Evolutionary conservation across 192 early-diverging fungal genomes (phyloP), one percentile per base, ranked within the genome.

Genomic region (Diversispora epigaea): DNA sequence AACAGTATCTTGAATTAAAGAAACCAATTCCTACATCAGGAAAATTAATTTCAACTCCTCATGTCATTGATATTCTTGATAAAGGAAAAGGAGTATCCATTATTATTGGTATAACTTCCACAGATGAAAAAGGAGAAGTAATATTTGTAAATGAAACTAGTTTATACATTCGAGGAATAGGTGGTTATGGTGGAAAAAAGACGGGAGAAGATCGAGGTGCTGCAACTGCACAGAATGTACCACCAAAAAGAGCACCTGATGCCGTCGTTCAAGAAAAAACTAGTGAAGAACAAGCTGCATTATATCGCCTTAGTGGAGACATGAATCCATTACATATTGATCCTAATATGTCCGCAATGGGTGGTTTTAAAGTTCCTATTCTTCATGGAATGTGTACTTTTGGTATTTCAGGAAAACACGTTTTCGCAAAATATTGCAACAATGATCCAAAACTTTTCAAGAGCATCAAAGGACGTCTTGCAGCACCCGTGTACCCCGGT

Each of bases 321-420:
- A 91, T 81, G 82, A 99, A 99, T 83, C 98, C 98, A 76, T 85
- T 99, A 74, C 98, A 99, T 80, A 93, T 99, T 77, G 97, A 98
- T 82, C 97, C 98, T 3, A 84, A 89, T 40, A 96, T 98, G 95
- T 90, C 93, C 47, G 86, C 88, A 50, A 87, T 98, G 67, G 98
- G 95, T 67, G 96, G 96, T 19, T 99, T 98, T 82, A 92, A 98
- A 49, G 91, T 92, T 12, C 98, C 98, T 4, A 98, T 99, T 78
- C 85, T 99, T 54, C 98, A 99, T 79, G 97, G 97, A 44, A 87
- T 99, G 75, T 96, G 93, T 86, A 88, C 93, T 10, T 95, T 94
- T 81, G 97, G 95, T 74, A 88, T 95, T 76, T 92, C 96, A 21
- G 91, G 91, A 12, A 96, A 95, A 80, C 96, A 96, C 76, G 87